These are phyloP conservation scores for Aspergillus egyptiacus DNA, from an alignment of 495 filamentous ascomycete species.

Conservation along the genomic window DNA sequence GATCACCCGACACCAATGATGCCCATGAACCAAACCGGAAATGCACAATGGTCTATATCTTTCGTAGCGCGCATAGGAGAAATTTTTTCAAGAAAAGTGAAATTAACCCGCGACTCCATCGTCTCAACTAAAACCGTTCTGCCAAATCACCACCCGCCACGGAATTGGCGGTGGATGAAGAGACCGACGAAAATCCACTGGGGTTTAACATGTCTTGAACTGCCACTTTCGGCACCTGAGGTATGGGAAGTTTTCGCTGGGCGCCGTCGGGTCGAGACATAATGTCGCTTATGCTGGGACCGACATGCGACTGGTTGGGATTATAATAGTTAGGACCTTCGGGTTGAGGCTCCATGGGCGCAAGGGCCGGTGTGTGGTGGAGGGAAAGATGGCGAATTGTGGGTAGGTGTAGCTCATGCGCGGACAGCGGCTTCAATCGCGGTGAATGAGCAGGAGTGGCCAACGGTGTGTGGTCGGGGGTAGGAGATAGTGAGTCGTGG, in stretches of 20 bases:
- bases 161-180: conserved; percentile 46
- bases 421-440: conserved; percentile 69
- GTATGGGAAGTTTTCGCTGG: conserved; percentile 93
- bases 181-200: conserved; percentile 53
- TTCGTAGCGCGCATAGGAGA: conserved; percentile 38
- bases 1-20: conserved; percentile 23
- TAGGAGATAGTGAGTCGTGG: conserved; percentile 91
- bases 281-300: conserved; percentile 84
- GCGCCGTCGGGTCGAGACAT: conserved; percentile 80
- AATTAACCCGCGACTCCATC: neutral
- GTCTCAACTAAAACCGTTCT: conserved; percentile 31
- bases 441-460: conserved; percentile 95
- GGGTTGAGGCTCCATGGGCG: conserved; percentile 80
- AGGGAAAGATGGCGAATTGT: conserved; percentile 84
- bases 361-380: conserved; percentile 80
- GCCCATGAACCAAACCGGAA: conserved; percentile 29
- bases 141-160: conserved; percentile 40
- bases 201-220: conserved; percentile 79
- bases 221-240: conserved; percentile 77
- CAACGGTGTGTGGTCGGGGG: conserved; percentile 92
- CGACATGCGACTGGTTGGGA: conserved; percentile 46
- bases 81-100: conserved; percentile 13
- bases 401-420: conserved; percentile 69
- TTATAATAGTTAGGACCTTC: conserved; percentile 54
- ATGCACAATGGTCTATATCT: conserved; percentile 44